phyloP scores from a whole-genome alignment of 805 yeast species.

The Candida patagonica region DNA sequence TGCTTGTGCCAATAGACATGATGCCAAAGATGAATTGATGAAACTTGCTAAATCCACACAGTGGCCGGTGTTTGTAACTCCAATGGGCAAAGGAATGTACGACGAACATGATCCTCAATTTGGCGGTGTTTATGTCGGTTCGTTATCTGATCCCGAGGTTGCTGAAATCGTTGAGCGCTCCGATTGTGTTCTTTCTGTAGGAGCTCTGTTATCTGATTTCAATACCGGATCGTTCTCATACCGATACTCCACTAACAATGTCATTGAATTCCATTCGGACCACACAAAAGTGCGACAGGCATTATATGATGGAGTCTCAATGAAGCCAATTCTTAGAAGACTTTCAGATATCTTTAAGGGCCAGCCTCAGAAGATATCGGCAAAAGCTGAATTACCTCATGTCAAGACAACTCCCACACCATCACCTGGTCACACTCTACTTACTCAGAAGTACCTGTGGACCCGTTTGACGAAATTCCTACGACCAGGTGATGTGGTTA shows the following conservation, averaged over 20 bases:
- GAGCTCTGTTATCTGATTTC: constrained; percentile 79
- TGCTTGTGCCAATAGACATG: constrained; percentile 80
- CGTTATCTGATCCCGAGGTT: constrained; percentile 65
- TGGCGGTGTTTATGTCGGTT: constrained; percentile 82
- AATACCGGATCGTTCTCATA: constrained; percentile 76
- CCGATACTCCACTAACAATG: constrained; percentile 43
- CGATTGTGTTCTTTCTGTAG: constrained; percentile 69
- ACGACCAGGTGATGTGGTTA: constrained; percentile 46
- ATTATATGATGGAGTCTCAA: constrained; percentile 43
- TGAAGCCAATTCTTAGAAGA: constrained; percentile 35
- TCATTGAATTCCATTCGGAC: constrained; percentile 48
- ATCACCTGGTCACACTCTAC: constrained; percentile 36
- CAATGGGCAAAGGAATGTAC: constrained; percentile 81
- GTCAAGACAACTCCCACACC: constrained; percentile 38
- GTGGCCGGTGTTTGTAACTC: constrained; percentile 78
- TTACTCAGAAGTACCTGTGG: constrained; percentile 43
- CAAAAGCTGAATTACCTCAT: constrained; percentile 42
- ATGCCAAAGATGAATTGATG: constrained; percentile 52
- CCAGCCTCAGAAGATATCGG: constrained; percentile 25
- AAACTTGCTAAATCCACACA: constrained; percentile 56
- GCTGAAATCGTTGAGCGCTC: constrained; percentile 63
- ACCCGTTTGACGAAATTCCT: constrained; percentile 43
- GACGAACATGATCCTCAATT: constrained; percentile 65
- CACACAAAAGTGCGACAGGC: constrained; percentile 44
- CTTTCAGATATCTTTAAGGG: constrained; percentile 14